A percentile compares a stretch with the other conserved stretches of the same genome.
Conservation (phyloP, 306 rosid species). For the Rosa rugosa region DNA sequence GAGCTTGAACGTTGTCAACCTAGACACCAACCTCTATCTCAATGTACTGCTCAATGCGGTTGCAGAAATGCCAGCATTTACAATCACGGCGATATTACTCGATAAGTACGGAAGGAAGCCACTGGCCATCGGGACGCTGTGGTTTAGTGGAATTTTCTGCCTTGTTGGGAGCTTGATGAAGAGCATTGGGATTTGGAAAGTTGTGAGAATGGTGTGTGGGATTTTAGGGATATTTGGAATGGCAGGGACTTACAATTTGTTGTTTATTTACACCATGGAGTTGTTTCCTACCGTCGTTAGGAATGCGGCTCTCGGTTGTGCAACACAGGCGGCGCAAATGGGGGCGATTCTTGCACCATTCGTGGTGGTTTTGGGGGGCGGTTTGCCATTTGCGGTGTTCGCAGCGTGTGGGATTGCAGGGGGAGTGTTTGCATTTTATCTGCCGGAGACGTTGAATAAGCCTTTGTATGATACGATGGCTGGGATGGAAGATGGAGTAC, state of each 20-base stretch:
- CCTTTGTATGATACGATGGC: constrained; percentile 79
- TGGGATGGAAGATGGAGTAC: constrained; percentile 51
- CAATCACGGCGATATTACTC: constrained; percentile 62
- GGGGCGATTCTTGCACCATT: constrained; percentile 86
- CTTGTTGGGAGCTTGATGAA: constrained; percentile 46
- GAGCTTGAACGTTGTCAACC: constrained; percentile 68
- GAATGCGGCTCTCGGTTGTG: constrained; percentile 72
- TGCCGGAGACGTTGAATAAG: constrained; percentile 80
- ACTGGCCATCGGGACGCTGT: constrained; percentile 60
- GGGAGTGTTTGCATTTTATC: constrained; percentile 63
- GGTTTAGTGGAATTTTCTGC: constrained; percentile 87
- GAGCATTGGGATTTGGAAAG: constrained; percentile 48
- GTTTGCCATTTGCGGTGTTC: constrained; percentile 67
- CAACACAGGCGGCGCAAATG: constrained; percentile 75
- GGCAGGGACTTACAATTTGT: constrained; percentile 84
- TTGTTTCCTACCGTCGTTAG: constrained; percentile 90
- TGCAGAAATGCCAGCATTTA: constrained; percentile 86
- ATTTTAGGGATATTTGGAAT: constrained; percentile 80
- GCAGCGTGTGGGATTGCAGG: constrained; percentile 62
- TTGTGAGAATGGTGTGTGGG: constrained; percentile 63
- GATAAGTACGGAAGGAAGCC: constrained; percentile 68
- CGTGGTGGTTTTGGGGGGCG: constrained; percentile 79
- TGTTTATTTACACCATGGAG: constrained; percentile 80
- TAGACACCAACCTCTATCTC: constrained; percentile 64
- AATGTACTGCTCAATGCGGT: constrained; percentile 69